A percentile compares a stretch with the other conserved stretches of the same genome.
Evolutionary conservation across 129 eudicot species (phyloP).

Genomic region (Rutidosis leptorrhynchoides): DNA sequence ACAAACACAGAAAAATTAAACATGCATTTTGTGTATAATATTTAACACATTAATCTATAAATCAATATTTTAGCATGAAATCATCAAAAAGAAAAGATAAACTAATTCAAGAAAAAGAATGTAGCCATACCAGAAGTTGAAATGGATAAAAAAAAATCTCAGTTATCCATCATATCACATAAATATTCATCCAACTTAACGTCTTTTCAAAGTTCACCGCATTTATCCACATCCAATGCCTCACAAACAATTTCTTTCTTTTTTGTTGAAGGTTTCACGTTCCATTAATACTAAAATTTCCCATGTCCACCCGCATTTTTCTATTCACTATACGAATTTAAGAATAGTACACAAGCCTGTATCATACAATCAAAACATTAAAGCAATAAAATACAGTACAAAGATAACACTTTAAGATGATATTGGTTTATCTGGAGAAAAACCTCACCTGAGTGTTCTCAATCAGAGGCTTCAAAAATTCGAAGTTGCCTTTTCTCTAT

Average conservation of each 20-base stretch:
- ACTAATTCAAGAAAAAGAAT: no score
- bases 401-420: not conserved
- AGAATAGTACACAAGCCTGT: slow-evolving; percentile 78
- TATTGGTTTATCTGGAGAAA: slow-evolving; percentile 11
- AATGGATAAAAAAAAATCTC: no score
- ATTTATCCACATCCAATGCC: slow-evolving; percentile 44
- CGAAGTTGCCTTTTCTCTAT: slow-evolving; percentile 68
- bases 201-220: slow-evolving; percentile 33
- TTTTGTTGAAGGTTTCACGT: slow-evolving; percentile 37
- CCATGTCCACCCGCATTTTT: slow-evolving; percentile 64
- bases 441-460: slow-evolving; percentile 65
- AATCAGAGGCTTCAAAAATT: slow-evolving; percentile 75
- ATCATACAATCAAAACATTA: slow-evolving; percentile 8
- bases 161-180: no score
- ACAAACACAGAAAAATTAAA: no score
- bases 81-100: no score
- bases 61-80: no score
- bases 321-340: slow-evolving; percentile 69
- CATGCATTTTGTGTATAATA: no score
- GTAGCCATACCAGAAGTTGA: no score
- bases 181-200: no score
- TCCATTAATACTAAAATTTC: slow-evolving; percentile 50
- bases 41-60: no score
- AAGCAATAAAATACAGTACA: not conserved
- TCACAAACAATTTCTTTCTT: slow-evolving; percentile 49